Evolutionary conservation across 352 stramenopile genomes (phyloP), one percentile per base, ranked within the genome.

Genomic region (Phytophthora pistaciae): DNA sequence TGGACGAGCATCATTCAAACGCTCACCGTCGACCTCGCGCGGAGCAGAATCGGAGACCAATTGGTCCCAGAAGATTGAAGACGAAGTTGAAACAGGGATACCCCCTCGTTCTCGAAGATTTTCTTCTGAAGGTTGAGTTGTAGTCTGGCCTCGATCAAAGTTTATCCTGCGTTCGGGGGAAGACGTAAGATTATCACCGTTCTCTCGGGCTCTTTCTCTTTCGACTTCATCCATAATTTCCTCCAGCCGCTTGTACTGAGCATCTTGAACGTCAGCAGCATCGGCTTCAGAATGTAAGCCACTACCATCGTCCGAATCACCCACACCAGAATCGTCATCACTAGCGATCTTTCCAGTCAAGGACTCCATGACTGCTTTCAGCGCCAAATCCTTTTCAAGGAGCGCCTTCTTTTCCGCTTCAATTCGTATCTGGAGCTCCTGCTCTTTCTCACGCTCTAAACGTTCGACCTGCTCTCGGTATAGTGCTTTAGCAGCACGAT

Each of bases 221-320:
- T 79, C 54, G 3, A 87, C 79, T 57, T 81, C 77, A 50, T 75
- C 67, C 55, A 89, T 82, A 23, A 88, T 87, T 58, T 89, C 75
- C 50, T 88, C 80, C 14, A 86, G 65, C 18, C 78, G 67, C 49
- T 74, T 73, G 23, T 73, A 60, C 44, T 65, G 29, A 52, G 48
- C 27, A 27, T 44, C 57, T 56, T 71, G 11, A 10, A 64, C 50
- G 14, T 57, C 49, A 0, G 36, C 18, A 3, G 71, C 50, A 20
- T 66, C 62, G 9, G 42, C 38, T 16, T n/a, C 13, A 38, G 55
- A 61, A 7, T 68, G 42, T 1, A 23, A 38, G 20, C 62, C 65
- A 29, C n/a, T 20, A 8, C 64, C 60, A 33, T 53, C 36, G 6
- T 63, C 66, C 6, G 31, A 53, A 14, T 59, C 49, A 21, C 14